A percentile compares a stretch with the other conserved stretches of the same genome.
These are phyloP conservation scores for Karstenula rhodostoma DNA, from an alignment of 2,329 filamentous ascomycete species.

Conservation along the genomic window DNA sequence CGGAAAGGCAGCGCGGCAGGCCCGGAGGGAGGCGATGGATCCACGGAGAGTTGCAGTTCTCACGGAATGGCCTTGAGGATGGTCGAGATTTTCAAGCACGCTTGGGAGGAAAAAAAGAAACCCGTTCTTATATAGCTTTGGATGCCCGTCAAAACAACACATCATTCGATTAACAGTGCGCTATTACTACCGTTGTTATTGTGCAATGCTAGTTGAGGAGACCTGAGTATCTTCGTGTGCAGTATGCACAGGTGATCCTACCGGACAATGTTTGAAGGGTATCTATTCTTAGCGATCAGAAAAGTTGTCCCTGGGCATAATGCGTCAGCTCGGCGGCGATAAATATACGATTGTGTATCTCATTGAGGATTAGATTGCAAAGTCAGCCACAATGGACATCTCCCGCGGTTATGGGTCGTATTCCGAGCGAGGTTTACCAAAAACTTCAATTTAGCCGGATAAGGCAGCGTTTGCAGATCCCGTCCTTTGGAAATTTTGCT, in stretches of 20 bases:
- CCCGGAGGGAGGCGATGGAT: neutral
- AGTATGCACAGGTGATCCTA: constrained; percentile 13
- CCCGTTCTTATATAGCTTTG: neutral
- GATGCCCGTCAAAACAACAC: neutral
- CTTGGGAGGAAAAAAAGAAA: neutral
- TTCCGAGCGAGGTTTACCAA: neutral
- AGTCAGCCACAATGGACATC: constrained; percentile 32
- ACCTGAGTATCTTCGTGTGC: neutral
- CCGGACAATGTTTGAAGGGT: neutral
- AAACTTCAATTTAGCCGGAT: constrained; percentile 40
- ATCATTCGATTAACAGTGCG: neutral
- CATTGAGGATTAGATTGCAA: constrained; percentile 21
- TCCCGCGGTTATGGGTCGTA: constrained; percentile 3
- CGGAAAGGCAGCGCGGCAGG: constrained; percentile 12
- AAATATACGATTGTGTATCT: constrained; percentile 35
- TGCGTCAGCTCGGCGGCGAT: constrained; percentile 19
- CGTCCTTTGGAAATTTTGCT: neutral
- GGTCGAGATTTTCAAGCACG: neutral
- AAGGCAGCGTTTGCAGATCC: constrained; percentile 20
- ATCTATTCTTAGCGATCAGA: neutral
- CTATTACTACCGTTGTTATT: neutral
- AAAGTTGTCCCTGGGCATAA: constrained; percentile 16
- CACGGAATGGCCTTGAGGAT: neutral
- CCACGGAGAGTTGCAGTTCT: neutral
- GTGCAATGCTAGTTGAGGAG: constrained; percentile 15